phyloP scores from a whole-genome alignment of 2,329 filamentous ascomycete species.

The Oidium heveae region DNA sequence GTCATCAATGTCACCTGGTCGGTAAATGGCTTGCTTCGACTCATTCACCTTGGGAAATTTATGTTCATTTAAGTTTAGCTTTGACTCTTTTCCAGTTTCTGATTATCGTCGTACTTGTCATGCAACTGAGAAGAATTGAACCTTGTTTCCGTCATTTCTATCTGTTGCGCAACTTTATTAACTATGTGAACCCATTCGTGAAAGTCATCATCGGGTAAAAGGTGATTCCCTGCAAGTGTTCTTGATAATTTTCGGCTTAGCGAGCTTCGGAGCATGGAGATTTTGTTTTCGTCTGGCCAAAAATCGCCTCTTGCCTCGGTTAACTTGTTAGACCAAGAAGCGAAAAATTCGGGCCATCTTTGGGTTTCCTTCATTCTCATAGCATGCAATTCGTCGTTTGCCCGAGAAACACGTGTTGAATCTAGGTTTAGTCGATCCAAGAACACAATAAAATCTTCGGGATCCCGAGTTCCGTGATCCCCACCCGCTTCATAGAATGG shows the following conservation, averaged over 20 bases:
- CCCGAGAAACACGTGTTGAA: too few species aligned
- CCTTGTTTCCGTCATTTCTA: not conserved
- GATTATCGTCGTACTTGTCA: not conserved
- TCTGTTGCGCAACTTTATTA: not conserved
- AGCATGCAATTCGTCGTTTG: too few species aligned
- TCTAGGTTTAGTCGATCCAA: too few species aligned
- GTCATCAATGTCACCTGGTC: not conserved
- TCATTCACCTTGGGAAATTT: not conserved
- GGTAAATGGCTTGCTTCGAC: not conserved
- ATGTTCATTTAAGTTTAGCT: not conserved
- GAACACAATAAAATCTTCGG: too few species aligned
- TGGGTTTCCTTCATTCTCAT: too few species aligned
- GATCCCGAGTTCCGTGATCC: too few species aligned
- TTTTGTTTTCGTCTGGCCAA: not conserved
- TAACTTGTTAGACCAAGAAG: too few species aligned
- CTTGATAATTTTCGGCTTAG: not conserved
- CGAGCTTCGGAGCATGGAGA: not conserved
- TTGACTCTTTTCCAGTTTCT: not conserved
- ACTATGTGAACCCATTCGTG: constrained; percentile 1
- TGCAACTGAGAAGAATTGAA: not conserved
- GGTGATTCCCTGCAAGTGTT: not conserved
- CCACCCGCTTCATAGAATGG: too few species aligned
- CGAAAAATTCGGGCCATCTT: too few species aligned
- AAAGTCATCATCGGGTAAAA: too few species aligned
- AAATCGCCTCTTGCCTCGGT: not conserved